Percentiles rank a stretch among this genome's conserved stretches.
phyloP scores from a whole-genome alignment of 257 asterid genomes.

The Scutellaria barbata region DNA sequence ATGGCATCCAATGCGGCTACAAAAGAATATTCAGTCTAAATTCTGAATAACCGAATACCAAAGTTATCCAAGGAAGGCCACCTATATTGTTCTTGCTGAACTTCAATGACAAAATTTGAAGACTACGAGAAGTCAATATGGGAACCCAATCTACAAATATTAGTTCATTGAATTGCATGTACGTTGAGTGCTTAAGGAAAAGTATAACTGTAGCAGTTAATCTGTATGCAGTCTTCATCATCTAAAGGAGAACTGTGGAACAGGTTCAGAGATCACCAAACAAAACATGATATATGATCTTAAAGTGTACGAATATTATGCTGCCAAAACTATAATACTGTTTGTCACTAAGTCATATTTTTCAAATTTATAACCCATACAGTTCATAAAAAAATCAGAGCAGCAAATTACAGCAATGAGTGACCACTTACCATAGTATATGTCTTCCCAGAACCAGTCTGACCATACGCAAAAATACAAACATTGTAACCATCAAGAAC shows the following conservation, averaged over 20 bases:
- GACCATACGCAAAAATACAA: slow-evolving; percentile 92
- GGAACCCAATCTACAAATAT: slow-evolving; percentile 9
- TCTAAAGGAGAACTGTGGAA: slow-evolving; percentile 12
- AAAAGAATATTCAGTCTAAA: slow-evolving; percentile 13
- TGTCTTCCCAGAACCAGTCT: slow-evolving; percentile 94
- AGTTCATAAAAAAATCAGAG: slow-evolving; percentile 20
- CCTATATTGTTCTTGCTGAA: neutral
- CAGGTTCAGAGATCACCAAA: slow-evolving; percentile 9
- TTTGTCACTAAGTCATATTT: neutral
- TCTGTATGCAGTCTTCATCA: slow-evolving; percentile 22
- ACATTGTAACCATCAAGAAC: slow-evolving; percentile 90
- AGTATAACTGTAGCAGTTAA: neutral
- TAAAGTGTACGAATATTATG: neutral
- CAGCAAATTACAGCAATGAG: neutral
- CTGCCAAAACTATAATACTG: slow-evolving; percentile 10
- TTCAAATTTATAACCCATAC: neutral
- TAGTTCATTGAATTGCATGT: slow-evolving; percentile 11
- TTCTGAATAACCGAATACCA: neutral
- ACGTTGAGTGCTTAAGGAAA: slow-evolving; percentile 15
- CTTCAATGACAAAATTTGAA: neutral
- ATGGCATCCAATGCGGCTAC: neutral
- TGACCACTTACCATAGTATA: slow-evolving; percentile 74
- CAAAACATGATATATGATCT: slow-evolving; percentile 5
- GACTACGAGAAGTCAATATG: neutral
- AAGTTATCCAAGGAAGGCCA: neutral